Percentiles rank a stretch among this genome's conserved stretches.
phyloP scores from a whole-genome alignment of 2,329 filamentous ascomycete species.

The Penicillium thymicola region DNA sequence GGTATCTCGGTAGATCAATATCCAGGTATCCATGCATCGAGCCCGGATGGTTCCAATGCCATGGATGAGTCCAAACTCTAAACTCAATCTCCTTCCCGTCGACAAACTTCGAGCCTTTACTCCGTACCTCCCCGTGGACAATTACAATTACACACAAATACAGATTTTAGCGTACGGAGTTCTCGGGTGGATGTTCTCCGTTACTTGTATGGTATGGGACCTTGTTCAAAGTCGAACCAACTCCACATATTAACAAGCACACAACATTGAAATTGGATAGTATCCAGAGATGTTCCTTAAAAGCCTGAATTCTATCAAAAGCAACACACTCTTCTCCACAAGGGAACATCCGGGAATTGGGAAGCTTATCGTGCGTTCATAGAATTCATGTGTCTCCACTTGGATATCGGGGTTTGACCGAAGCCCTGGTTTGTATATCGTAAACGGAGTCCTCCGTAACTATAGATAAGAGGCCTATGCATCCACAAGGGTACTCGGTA shows the following conservation, averaged over 20 bases:
- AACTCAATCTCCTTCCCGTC: conserved; percentile 1
- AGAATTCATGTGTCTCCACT: background rate
- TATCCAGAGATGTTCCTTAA: background rate
- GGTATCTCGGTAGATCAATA: background rate
- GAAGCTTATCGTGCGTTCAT: background rate
- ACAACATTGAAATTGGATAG: too few relatives aligned
- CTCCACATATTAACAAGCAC: background rate
- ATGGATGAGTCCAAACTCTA: background rate
- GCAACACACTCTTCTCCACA: background rate
- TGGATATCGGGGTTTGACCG: background rate
- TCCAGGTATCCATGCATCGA: background rate
- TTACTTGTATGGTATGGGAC: background rate
- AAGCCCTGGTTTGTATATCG: too few relatives aligned
- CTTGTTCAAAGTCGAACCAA: background rate
- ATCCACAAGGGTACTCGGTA: background rate
- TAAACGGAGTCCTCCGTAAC: background rate
- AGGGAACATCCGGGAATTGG: background rate
- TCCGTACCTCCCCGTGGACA: background rate
- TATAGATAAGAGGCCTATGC: background rate
- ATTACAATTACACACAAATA: background rate
- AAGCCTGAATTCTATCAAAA: background rate
- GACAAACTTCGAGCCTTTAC: background rate
- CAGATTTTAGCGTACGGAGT: background rate
- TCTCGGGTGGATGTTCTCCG: conserved; percentile 1
- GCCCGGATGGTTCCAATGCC: background rate